Evolutionary conservation across 2,329 filamentous ascomycete species (phyloP).

Genomic region (Tolypocladium nubicola): DNA sequence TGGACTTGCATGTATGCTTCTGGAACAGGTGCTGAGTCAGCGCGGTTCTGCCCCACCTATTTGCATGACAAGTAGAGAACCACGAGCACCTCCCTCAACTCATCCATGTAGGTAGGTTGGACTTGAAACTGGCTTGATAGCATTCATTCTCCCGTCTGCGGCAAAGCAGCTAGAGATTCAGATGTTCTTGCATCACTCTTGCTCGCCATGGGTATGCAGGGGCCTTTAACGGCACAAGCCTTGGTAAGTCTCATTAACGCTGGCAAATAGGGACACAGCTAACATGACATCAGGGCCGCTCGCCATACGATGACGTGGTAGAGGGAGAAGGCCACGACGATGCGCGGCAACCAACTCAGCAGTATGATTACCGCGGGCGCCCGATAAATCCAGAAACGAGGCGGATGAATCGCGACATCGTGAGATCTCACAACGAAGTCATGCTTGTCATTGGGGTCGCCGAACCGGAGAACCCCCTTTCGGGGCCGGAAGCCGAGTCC

Average conservation of each 20-base stretch:
- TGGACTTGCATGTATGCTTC: not conserved
- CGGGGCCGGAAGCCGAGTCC: slow-evolving; percentile 27
- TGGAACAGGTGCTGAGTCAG: slow-evolving; percentile 1
- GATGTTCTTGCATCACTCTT: not conserved
- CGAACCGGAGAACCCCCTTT: slow-evolving; percentile 39
- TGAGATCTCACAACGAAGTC: slow-evolving; percentile 51
- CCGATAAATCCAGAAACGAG: slow-evolving; percentile 45
- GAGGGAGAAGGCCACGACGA: slow-evolving; percentile 35
- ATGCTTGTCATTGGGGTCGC: slow-evolving; percentile 54
- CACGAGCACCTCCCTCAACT: not conserved
- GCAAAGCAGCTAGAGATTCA: not conserved
- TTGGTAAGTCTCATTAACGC: slow-evolving; percentile 28
- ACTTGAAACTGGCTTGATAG: not conserved
- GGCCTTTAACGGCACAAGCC: slow-evolving; percentile 45
- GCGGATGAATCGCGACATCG: slow-evolving; percentile 43
- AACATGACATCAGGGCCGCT: slow-evolving; percentile 35
- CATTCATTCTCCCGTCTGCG: not conserved
- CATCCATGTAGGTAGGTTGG: not conserved
- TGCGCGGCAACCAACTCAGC: slow-evolving; percentile 29
- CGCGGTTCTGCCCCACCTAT: not conserved
- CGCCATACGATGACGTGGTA: slow-evolving; percentile 48
- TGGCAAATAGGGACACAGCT: not conserved
- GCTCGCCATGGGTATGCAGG: slow-evolving; percentile 38
- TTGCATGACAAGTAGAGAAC: not conserved
- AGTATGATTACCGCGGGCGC: slow-evolving; percentile 45